These are phyloP conservation scores for Saccharomycopsis babjevae DNA, from an alignment of 805 yeast genomes.

Conservation along the genomic window DNA sequence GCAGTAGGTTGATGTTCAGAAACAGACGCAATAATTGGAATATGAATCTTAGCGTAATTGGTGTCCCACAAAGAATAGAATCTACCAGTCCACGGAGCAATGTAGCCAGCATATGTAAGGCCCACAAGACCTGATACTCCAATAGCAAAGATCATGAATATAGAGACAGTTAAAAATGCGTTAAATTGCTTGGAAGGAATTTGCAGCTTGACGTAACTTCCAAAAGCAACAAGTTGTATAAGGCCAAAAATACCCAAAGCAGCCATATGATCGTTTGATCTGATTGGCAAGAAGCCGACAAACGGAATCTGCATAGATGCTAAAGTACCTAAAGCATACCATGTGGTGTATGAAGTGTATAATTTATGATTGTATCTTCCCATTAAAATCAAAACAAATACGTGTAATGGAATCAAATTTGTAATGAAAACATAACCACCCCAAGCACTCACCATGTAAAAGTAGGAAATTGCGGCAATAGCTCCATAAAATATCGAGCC, in stretches of 20 bases:
- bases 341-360: conserved; percentile 87
- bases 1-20: conserved; percentile 99
- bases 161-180: conserved; percentile 51
- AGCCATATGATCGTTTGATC: conserved; percentile 97
- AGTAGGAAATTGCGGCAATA: conserved; percentile 77
- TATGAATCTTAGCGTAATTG: conserved; percentile 92
- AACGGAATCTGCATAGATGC: conserved; percentile 99
- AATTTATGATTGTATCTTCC: conserved; percentile 81
- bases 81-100: conserved; percentile 99
- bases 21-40: conserved; percentile 97
- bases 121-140: conserved; percentile 67
- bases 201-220: conserved; percentile 66
- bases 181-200: conserved; percentile 63
- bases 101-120: conserved; percentile 82
- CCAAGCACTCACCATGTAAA: conserved; percentile 99
- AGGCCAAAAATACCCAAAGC: conserved; percentile 96
- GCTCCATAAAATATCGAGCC: conserved; percentile 84
- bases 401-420: conserved; percentile 91
- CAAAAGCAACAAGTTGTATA: conserved; percentile 80
- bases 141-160: conserved; percentile 41
- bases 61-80: conserved; percentile 98
- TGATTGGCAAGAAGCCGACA: conserved; percentile 93
- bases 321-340: conserved; percentile 96
- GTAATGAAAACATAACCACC: conserved; percentile 99
- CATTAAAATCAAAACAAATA: conserved; percentile 82